A percentile compares a stretch with the other conserved stretches of the same genome.
These are phyloP conservation scores for Leccinum subgranulosum DNA, from an alignment of 768 basidiomycete genomes.

Conservation along the genomic window DNA sequence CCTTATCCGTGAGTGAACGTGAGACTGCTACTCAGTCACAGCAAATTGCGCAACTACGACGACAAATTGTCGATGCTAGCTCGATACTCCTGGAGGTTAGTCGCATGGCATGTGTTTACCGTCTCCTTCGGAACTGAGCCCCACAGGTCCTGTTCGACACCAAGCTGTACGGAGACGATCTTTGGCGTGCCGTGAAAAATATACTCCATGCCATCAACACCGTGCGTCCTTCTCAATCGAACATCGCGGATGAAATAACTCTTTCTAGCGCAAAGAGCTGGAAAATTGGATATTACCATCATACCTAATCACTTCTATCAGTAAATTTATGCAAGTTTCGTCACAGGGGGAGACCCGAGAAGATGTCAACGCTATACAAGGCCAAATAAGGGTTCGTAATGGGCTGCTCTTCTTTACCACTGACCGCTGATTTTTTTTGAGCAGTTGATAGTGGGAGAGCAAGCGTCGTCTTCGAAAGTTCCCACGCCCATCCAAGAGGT, in stretches of 20 bases:
- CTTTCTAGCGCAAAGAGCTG: slow-evolving; percentile 40
- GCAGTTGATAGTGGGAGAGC: slow-evolving; percentile 38
- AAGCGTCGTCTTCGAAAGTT: slow-evolving; percentile 14
- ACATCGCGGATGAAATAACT: slow-evolving; percentile 23
- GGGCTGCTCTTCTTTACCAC: slow-evolving; percentile 37
- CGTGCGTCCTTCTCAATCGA: slow-evolving; percentile 21
- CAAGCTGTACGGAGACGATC: slow-evolving; percentile 20
- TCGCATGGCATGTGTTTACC: neutral
- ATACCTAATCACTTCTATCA: slow-evolving; percentile 37
- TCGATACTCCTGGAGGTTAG: slow-evolving; percentile 46
- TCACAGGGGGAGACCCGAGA: slow-evolving; percentile 23
- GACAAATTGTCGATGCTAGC: slow-evolving; percentile 49
- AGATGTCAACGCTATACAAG: slow-evolving; percentile 33
- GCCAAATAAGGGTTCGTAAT: slow-evolving; percentile 57
- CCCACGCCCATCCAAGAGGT: slow-evolving; percentile 8
- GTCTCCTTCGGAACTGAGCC: slow-evolving; percentile 4
- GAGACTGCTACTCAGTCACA: slow-evolving; percentile 24
- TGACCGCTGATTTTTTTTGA: slow-evolving; percentile 41
- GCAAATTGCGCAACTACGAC: slow-evolving; percentile 36
- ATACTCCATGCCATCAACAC: slow-evolving; percentile 22
- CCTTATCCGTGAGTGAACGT: slow-evolving; percentile 39
- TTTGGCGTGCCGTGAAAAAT: slow-evolving; percentile 24
- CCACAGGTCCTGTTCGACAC: slow-evolving; percentile 20
- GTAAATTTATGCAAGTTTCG: slow-evolving; percentile 27
- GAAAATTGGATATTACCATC: slow-evolving; percentile 43